These are phyloP conservation scores for Suillus variegatus DNA, from an alignment of 768 basidiomycete species.

Conservation along the genomic window DNA sequence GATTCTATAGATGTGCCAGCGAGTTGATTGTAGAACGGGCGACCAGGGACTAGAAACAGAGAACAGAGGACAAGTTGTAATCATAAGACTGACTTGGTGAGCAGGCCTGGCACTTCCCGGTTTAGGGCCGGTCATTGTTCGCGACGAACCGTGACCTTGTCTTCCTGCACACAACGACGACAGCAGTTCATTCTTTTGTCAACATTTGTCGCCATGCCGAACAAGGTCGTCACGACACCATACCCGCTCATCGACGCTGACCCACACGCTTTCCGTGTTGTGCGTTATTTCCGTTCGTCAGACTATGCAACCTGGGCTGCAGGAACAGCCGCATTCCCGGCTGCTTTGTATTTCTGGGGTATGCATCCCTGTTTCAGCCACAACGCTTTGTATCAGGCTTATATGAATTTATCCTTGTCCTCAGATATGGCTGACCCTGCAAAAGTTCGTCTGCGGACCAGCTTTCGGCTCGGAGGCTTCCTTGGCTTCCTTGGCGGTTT, in stretches of 20 bases:
- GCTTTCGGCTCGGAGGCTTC: slow-evolving; percentile 60
- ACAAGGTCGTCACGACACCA: slow-evolving; percentile 58
- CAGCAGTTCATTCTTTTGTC: background rate
- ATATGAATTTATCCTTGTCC: slow-evolving; percentile 13
- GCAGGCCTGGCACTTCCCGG: slow-evolving; percentile 15
- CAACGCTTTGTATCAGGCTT: slow-evolving; percentile 7
- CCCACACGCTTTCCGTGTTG: slow-evolving; percentile 84
- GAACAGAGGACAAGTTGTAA: slow-evolving; percentile 13
- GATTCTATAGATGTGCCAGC: slow-evolving; percentile 14
- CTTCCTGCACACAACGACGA: slow-evolving; percentile 2
- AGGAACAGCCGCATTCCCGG: slow-evolving; percentile 79
- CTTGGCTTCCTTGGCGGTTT: slow-evolving; percentile 92
- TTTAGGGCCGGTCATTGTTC: slow-evolving; percentile 36
- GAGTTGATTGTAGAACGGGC: slow-evolving; percentile 9
- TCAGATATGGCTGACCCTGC: slow-evolving; percentile 49
- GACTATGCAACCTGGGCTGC: slow-evolving; percentile 88
- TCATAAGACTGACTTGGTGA: slow-evolving; percentile 6
- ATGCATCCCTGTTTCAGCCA: slow-evolving; percentile 26
- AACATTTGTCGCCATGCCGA: slow-evolving; percentile 30
- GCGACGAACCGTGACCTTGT: background rate
- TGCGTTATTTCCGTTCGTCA: slow-evolving; percentile 84
- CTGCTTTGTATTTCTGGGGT: slow-evolving; percentile 84
- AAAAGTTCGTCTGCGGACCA: slow-evolving; percentile 38
- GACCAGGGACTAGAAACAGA: background rate
- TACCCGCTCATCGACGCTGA: slow-evolving; percentile 94